Percentiles rank a stretch among this genome's conserved stretches.
These are phyloP conservation scores for Withania somnifera DNA, from an alignment of 305 asterid genomes.

Conservation along the genomic window DNA sequence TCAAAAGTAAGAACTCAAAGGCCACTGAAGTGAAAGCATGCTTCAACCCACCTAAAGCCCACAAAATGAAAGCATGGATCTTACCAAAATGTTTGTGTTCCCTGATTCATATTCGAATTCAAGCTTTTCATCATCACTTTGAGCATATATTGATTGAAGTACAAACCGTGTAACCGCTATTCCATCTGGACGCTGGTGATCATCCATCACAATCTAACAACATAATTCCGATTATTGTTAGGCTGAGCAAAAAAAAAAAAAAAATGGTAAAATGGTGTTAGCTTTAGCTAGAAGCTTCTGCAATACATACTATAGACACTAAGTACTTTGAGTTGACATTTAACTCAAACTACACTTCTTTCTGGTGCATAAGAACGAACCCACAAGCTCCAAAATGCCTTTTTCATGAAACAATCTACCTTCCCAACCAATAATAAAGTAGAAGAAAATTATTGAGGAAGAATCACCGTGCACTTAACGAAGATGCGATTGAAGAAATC, in stretches of 20 bases:
- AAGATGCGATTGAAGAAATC: not conserved
- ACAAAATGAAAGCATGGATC: conserved; percentile 4
- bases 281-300: not conserved
- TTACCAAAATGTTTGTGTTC: conserved; percentile 79
- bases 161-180: conserved; percentile 83
- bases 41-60: not conserved
- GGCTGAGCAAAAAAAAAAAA: not conserved
- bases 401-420: not conserved
- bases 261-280: not conserved
- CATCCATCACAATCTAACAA: conserved; percentile 92
- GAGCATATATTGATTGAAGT: conserved; percentile 75
- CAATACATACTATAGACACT: not conserved
- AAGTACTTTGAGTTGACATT: not conserved
- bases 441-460: not conserved
- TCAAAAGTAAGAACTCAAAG: no score
- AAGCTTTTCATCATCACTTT: conserved; percentile 83
- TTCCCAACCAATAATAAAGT: not conserved
- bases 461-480: not conserved
- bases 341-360: not conserved
- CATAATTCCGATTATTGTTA: not conserved
- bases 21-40: no score
- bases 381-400: not conserved
- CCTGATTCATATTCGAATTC: conserved; percentile 97
- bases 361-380: not conserved
- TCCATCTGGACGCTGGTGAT: conserved; percentile 91